phyloP scores from a whole-genome alignment of 192 early-diverging fungal genomes.

The Funneliformis geosporum region DNA sequence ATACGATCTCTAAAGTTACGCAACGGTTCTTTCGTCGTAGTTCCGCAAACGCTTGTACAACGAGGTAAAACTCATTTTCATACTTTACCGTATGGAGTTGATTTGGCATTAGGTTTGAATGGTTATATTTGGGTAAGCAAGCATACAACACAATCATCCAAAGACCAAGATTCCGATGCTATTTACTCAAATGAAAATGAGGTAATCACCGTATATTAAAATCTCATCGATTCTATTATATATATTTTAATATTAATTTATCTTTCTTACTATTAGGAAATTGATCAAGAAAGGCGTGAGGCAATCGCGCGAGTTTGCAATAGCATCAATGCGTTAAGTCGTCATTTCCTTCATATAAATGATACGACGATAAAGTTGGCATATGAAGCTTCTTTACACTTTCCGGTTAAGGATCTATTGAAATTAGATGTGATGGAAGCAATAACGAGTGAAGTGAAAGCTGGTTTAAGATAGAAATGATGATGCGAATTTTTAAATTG shows the following conservation, averaged over 20 bases:
- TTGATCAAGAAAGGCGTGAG: constrained; percentile 72
- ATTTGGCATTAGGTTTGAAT: constrained; percentile 93
- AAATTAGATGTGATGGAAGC: constrained; percentile 7
- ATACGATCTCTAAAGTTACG: constrained; percentile 80
- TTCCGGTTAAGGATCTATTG: constrained; percentile 6
- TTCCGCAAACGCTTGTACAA: constrained; percentile 87
- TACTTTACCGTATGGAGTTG: constrained; percentile 85
- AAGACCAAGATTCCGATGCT: constrained; percentile 77
- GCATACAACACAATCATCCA: constrained; percentile 53
- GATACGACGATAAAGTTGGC: constrained; percentile 89
- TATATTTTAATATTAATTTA: neutral
- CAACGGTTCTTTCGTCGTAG: constrained; percentile 73
- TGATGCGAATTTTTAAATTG: no score
- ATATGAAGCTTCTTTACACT: constrained; percentile 76
- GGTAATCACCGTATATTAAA: constrained; percentile 36
- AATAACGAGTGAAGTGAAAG: neutral
- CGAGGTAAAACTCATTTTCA: constrained; percentile 96
- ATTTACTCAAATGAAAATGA: constrained; percentile 91
- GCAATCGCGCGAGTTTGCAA: constrained; percentile 90
- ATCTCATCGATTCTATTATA: neutral
- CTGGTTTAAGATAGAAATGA: neutral
- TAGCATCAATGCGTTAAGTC: constrained; percentile 79
- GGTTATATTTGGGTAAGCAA: constrained; percentile 97
- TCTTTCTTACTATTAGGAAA: constrained; percentile 43
- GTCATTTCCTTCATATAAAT: constrained; percentile 79